Evolutionary conservation across 2,329 filamentous ascomycete species (phyloP).

Genomic region (Pseudomassariella vexata): DNA sequence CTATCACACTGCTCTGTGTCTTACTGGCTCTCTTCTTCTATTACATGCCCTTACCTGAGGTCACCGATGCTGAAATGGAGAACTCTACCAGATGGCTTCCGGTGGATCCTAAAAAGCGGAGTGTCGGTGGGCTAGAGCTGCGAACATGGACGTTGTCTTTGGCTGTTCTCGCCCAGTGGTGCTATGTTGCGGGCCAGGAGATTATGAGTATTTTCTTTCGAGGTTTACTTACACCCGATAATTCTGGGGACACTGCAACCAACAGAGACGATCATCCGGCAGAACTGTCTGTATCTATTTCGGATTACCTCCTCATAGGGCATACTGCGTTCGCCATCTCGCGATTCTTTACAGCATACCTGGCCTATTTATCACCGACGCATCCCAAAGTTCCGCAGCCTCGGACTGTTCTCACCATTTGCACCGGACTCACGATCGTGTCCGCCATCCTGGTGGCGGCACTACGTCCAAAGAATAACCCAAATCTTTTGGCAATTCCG

Average conservation of each 20-base stretch:
- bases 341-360: slow-evolving; percentile 59
- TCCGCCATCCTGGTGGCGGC: slow-evolving; percentile 42
- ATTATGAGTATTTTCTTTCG: slow-evolving; percentile 57
- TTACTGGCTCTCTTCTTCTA: slow-evolving; percentile 63
- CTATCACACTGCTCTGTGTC: slow-evolving; percentile 69
- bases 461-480: slow-evolving; percentile 34
- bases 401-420: slow-evolving; percentile 61
- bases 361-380: slow-evolving; percentile 53
- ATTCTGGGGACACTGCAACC: slow-evolving; percentile 10
- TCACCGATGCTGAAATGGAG: slow-evolving; percentile 50
- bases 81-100: slow-evolving; percentile 40
- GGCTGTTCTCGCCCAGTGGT: slow-evolving; percentile 71
- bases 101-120: slow-evolving; percentile 43
- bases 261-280: slow-evolving; percentile 27
- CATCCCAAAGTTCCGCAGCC: slow-evolving; percentile 53
- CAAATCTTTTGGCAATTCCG: slow-evolving; percentile 51
- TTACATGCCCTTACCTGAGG: slow-evolving; percentile 61
- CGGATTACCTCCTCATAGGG: slow-evolving; percentile 66
- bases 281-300: slow-evolving; percentile 46
- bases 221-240: slow-evolving; percentile 36
- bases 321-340: slow-evolving; percentile 70
- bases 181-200: slow-evolving; percentile 72
- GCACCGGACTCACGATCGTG: slow-evolving; percentile 56
- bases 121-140: slow-evolving; percentile 43
- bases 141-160: slow-evolving; percentile 57